These are phyloP conservation scores for Calonectria pteridis DNA, from an alignment of 2,329 filamentous ascomycete genomes.

Conservation along the genomic window DNA sequence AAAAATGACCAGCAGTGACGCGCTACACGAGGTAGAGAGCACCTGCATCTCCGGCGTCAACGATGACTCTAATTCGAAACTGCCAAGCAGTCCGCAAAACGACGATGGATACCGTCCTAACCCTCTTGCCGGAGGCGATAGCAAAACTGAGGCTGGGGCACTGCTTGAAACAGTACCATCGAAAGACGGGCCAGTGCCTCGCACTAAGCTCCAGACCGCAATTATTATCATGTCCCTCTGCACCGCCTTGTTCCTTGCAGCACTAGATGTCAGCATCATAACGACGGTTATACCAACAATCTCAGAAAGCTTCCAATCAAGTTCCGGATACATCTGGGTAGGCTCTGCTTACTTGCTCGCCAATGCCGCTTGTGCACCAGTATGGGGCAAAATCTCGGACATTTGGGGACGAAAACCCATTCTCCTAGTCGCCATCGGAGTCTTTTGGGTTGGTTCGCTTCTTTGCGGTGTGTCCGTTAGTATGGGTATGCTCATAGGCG, in stretches of 20 bases:
- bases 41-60: neutral
- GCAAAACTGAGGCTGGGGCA: neutral
- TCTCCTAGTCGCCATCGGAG: constrained; percentile 60
- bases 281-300: constrained; percentile 77
- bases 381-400: constrained; percentile 75
- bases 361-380: constrained; percentile 73
- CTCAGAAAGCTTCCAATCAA: constrained; percentile 71
- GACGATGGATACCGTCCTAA: neutral
- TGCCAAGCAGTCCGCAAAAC: neutral
- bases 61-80: neutral
- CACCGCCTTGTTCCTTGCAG: constrained; percentile 56
- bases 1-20: neutral
- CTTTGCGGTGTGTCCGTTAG: constrained; percentile 63
- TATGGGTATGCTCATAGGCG: constrained; percentile 66
- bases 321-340: constrained; percentile 81
- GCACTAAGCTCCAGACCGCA: neutral
- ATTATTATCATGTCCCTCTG: neutral
- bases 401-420: constrained; percentile 70
- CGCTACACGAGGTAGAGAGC: neutral
- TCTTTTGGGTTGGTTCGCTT: constrained; percentile 68
- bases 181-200: neutral
- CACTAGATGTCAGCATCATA: constrained; percentile 72
- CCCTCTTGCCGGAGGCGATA: neutral
- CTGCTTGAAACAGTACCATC: neutral
- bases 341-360: constrained; percentile 79